Base-by-base conservation (phyloP, 2,329 filamentous ascomycete species). In the Sporothrix phasma region DNA sequence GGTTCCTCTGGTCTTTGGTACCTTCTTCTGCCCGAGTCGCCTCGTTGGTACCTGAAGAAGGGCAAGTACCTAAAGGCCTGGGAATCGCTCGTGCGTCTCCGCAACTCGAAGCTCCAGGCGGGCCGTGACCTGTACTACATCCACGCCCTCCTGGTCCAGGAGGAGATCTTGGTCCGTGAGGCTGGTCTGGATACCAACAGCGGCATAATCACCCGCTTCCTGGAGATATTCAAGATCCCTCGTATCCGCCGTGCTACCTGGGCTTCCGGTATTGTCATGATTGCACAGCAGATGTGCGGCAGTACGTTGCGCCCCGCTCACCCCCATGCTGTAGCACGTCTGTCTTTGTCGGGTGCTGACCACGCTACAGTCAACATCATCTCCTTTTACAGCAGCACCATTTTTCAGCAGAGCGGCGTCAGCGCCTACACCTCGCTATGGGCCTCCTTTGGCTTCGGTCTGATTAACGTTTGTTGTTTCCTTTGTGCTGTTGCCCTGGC, bases 201-300 rank as follows among this genome's bases (percentile, higher is more conserved):
- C 69, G 86, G 80, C 73, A 87, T 88, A 70, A 39, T 84, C 59
- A 81, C 77, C 24, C 83, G 88, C 17, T 85, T 90, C 68, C 69
- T 80, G 43, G 83, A 90, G 71, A 76, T 88, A 1, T 88, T 90
- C 70, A 88, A 84, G 11, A 81, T 90, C 64, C 86, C 88, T 1
- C 82, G 88, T 54, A 78, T 89, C 11, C 82, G 87, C 15, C 82
- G 87, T 46, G 91, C 91, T 2, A 92, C 86, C 3, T 79, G 89
- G 34, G 90, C 90, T 5, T 88, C 89, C 0, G 89, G 86, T 68
- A 84, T 85, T 1, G 89, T 93, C 68, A 95, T 95, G 90, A 85
- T 89, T 69, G 85, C 85, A 0, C 87, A 89, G 73, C 86, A 89
- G 73, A 86, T 88, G 81, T 88, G 85, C 69, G 83, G 73, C 43